Evolutionary conservation across 2,329 filamentous ascomycete species (phyloP), one percentile per base, ranked within the genome.

Genomic region (Amesomyces nigricolor): DNA sequence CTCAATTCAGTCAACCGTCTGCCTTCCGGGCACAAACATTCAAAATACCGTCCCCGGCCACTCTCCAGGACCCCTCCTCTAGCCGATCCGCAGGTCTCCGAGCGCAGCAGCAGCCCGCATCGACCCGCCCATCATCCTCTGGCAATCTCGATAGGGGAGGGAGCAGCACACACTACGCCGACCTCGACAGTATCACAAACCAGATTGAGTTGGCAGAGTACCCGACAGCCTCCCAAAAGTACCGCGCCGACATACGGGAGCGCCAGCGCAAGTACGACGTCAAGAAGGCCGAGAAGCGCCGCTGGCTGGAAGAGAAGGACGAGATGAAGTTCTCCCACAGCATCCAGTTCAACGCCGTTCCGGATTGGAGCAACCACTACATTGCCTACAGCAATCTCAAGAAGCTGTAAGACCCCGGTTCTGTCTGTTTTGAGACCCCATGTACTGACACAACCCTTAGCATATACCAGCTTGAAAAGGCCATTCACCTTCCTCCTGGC

Each of bases 261-360:
- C 57, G 56, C 46, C 53, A 61, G 42, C 56, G 26, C 48, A 54
- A 38, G 51, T 53, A 61, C 55, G 53, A 60, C 48, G 14, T 51
- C 55, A 85, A 81, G 71, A 74, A 78, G 66, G 72, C 73, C 63
- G 76, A 79, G 70, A 91, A 91, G 77, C 80, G 83, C 70, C 76
- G 77, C 67, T 81, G 82, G 78, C 84, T 91, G 66, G 82, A 88
- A 65, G 78, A 85, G 64, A 81, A 78, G 63, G 85, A 88, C 83
- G 89, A 90, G 69, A 99, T 99, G 94, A 97, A 97, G 86, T 99
- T 99, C 79, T 97, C 92, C 16, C 94, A 99, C 72, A 97, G 92
- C 74, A 87, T 99, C 65, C 94, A 99, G 78, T 99, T 99, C 76
- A 99, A 99, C 77, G 91, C 94, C 61, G 94, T 99, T 65, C 94